A percentile compares a stretch with the other conserved stretches of the same genome.
Evolutionary conservation across 495 filamentous ascomycete genomes (phyloP).

Genomic region (Xylaria flabelliformis): DNA sequence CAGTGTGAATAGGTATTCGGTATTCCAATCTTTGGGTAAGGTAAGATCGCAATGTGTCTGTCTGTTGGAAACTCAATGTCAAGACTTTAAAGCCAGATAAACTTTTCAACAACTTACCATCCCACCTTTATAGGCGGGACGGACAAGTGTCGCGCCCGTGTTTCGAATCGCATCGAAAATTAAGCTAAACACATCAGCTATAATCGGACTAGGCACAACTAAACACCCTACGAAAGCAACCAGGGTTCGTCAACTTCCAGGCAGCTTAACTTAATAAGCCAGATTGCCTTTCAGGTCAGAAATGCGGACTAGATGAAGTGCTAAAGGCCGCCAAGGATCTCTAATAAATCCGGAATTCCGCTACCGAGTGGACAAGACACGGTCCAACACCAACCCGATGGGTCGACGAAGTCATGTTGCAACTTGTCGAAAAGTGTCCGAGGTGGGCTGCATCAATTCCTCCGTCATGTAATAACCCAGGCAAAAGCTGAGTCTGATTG

Average conservation of each 20-base stretch:
- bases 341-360: not conserved
- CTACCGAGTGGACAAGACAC: not conserved
- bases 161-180: conserved; percentile 12
- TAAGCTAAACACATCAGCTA: not conserved
- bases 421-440: conserved; percentile 20
- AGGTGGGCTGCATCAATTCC: conserved; percentile 12
- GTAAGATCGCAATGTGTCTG: not conserved
- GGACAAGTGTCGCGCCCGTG: conserved; percentile 18
- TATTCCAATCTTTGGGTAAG: not conserved
- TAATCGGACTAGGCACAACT: conserved; percentile 17
- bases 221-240: conserved; percentile 10
- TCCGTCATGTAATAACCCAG: not conserved
- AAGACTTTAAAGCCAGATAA: not conserved
- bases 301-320: not conserved
- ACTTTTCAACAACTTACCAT: not conserved
- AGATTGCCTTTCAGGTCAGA: not conserved
- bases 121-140: conserved; percentile 14
- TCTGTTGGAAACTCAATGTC: not conserved
- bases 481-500: not conserved
- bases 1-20: not conserved
- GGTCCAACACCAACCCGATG: conserved; percentile 14
- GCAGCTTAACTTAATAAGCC: conserved; percentile 9
- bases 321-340: not conserved
- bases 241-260: conserved; percentile 8
- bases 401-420: not conserved